Conservation (phyloP, 106 monocot species). For the Chionographis japonica region DNA sequence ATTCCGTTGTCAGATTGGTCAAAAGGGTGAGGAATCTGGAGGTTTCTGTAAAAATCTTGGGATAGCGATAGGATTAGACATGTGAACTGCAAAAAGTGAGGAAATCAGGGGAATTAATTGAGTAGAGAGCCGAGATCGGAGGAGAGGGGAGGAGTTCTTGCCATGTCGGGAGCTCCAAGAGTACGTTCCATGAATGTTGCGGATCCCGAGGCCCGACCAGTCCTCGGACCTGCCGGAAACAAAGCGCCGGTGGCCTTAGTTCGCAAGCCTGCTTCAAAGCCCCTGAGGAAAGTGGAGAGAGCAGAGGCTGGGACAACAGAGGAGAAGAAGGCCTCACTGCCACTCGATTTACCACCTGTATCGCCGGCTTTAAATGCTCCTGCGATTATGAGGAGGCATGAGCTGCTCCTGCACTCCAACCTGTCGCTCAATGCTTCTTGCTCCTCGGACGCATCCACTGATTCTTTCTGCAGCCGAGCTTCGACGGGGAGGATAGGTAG, state of each 20-base stretch:
- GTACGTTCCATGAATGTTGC: constrained; percentile 47
- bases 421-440: constrained; percentile 85
- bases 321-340: constrained; percentile 20
- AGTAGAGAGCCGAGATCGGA: too few species aligned
- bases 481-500: constrained; percentile 75
- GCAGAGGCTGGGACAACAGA: constrained; percentile 7
- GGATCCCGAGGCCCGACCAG: constrained; percentile 45
- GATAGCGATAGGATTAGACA: not conserved
- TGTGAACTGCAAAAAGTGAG: constrained; percentile 6
- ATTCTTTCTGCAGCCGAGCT: constrained; percentile 72
- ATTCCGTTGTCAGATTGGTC: not conserved
- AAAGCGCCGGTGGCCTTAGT: constrained; percentile 21
- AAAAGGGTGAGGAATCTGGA: not conserved
- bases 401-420: constrained; percentile 54
- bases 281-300: constrained; percentile 22
- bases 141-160: not conserved
- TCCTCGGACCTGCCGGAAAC: constrained; percentile 58
- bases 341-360: not conserved
- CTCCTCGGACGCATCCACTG: constrained; percentile 84
- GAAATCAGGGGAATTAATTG: not conserved
- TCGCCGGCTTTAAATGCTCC: constrained; percentile 24
- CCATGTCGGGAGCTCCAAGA: constrained; percentile 57
- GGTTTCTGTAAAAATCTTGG: not conserved
- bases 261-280: constrained; percentile 34
- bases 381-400: constrained; percentile 44